Conservation (phyloP, 108 stramenopile genomes). For the Cylindrotheca closterium region DNA sequence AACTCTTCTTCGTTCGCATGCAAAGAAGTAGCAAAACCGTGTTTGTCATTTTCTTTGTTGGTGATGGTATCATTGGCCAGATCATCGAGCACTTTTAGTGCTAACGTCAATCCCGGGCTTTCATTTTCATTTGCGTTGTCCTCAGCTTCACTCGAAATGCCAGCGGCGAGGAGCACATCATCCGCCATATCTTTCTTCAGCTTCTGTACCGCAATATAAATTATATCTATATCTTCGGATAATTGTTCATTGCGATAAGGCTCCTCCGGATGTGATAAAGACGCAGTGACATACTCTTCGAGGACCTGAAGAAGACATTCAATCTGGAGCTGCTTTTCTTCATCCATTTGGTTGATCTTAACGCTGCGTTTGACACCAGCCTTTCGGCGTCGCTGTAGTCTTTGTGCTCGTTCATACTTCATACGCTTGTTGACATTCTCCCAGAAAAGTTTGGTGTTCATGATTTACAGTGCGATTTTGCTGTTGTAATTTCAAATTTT, state of each 20-base stretch:
- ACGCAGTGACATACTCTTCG: background rate
- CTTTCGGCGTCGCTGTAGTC: background rate
- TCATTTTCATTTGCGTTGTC: too few species aligned
- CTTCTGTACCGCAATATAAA: background rate
- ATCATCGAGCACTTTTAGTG: too few species aligned
- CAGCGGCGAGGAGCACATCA: too few species aligned
- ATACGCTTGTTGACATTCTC: background rate
- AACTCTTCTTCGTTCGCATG: too few species aligned
- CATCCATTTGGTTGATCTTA: background rate
- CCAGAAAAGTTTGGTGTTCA: background rate
- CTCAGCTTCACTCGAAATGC: too few species aligned
- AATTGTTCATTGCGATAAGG: background rate
- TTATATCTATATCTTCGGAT: background rate
- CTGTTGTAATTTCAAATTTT: too few species aligned
- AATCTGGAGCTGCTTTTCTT: background rate
- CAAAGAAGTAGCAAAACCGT: too few species aligned
- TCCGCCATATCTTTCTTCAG: background rate
- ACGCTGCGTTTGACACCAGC: background rate
- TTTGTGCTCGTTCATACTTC: background rate
- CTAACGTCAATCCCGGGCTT: too few species aligned
- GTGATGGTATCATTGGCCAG: too few species aligned
- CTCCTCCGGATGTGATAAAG: background rate
- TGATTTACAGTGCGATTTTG: background rate
- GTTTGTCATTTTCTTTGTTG: too few species aligned
- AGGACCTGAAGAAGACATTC: background rate